These are phyloP conservation scores for Penicillium sp. DNA, from an alignment of 2,329 filamentous ascomycete genomes.

Conservation along the genomic window DNA sequence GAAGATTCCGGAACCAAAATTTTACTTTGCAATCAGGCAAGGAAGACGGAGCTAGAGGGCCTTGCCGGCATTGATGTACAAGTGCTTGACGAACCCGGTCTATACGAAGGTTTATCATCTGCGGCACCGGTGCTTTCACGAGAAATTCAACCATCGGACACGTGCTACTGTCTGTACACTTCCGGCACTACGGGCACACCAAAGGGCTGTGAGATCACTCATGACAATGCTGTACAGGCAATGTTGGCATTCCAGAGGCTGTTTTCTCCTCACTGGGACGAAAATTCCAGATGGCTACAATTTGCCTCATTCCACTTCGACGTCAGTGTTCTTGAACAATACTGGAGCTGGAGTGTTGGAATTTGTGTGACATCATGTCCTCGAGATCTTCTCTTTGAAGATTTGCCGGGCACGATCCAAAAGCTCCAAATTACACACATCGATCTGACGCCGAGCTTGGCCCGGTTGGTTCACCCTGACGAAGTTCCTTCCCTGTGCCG, in stretches of 20 bases:
- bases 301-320: constrained; percentile 96
- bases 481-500: constrained; percentile 76
- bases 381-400: constrained; percentile 79
- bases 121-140: constrained; percentile 35
- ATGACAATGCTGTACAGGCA: constrained; percentile 84
- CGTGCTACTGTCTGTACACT: constrained; percentile 82
- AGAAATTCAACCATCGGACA: constrained; percentile 51
- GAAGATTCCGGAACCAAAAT: constrained; percentile 66
- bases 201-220: constrained; percentile 84
- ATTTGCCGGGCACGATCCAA: constrained; percentile 71
- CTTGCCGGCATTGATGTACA: constrained; percentile 42
- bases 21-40: constrained; percentile 58
- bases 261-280: constrained; percentile 72
- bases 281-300: constrained; percentile 76
- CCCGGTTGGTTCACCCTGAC: constrained; percentile 71
- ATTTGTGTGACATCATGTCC: constrained; percentile 80
- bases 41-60: constrained; percentile 39
- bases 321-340: constrained; percentile 88
- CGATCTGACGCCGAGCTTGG: constrained; percentile 84
- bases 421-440: constrained; percentile 79
- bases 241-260: constrained; percentile 82
- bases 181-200: constrained; percentile 83
- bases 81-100: constrained; percentile 44
- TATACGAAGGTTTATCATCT: constrained; percentile 36
- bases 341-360: constrained; percentile 91